These are phyloP conservation scores for Podospora tetraspora DNA, from an alignment of 495 filamentous ascomycete species.

Conservation along the genomic window DNA sequence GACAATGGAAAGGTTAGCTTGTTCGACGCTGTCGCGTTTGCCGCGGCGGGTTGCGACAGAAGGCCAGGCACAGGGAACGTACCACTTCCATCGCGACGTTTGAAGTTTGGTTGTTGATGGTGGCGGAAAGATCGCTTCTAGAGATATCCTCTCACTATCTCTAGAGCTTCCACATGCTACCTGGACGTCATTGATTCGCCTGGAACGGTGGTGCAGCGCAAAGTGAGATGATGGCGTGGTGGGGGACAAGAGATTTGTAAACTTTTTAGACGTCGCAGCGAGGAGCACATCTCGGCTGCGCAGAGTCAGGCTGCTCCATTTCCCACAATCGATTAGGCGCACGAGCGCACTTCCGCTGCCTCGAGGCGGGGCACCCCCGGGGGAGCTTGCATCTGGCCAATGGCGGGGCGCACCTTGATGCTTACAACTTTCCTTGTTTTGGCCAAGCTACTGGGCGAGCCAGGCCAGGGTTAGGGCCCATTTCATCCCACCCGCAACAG, in stretches of 20 bases:
- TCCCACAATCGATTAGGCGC: background rate
- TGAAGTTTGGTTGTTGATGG: conserved; percentile 2
- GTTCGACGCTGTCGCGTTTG: background rate
- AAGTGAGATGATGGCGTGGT: conserved; percentile 22
- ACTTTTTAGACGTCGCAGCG: conserved; percentile 20
- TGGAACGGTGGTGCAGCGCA: conserved; percentile 14
- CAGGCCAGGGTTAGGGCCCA: conserved; percentile 5
- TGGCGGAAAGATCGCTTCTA: conserved; percentile 45
- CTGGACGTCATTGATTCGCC: conserved; percentile 49
- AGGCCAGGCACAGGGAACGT: conserved; percentile 18
- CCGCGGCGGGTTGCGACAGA: background rate
- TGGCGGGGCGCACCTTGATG: conserved; percentile 1
- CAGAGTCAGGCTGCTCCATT: conserved; percentile 9
- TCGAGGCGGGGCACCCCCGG: background rate
- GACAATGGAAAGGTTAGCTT: conserved; percentile 4
- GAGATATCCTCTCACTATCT: conserved; percentile 66
- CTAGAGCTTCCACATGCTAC: conserved; percentile 68
- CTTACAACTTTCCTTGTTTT: background rate
- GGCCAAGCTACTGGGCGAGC: background rate
- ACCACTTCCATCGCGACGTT: conserved; percentile 38
- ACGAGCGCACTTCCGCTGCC: background rate
- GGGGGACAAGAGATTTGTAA: conserved; percentile 22
- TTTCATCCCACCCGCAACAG: background rate
- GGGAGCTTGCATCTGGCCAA: conserved; percentile 12
- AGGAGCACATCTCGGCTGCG: background rate